Evolutionary conservation across 2,329 filamentous ascomycete species (phyloP).

Genomic region (Dactylonectria estremocensis): DNA sequence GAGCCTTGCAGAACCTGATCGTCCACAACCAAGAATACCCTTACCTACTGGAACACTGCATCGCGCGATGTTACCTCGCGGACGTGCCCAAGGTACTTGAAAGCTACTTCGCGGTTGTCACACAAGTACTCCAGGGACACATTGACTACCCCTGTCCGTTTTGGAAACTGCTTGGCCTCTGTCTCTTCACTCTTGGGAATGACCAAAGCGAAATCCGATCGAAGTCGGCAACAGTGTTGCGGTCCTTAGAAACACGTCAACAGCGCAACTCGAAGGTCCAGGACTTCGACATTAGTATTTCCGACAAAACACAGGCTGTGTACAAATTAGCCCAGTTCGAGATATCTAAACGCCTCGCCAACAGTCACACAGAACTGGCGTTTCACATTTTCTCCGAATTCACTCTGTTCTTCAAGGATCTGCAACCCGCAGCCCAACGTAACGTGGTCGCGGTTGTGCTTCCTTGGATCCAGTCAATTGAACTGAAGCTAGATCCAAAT

Average conservation of each 20-base stretch:
- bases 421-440: slow-evolving; percentile 86
- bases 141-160: slow-evolving; percentile 88
- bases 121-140: slow-evolving; percentile 86
- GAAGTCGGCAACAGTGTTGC: slow-evolving; percentile 86
- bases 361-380: slow-evolving; percentile 89
- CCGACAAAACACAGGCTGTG: slow-evolving; percentile 97
- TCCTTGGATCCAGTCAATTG: slow-evolving; percentile 96
- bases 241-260: slow-evolving; percentile 86
- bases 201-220: slow-evolving; percentile 91
- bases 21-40: slow-evolving; percentile 90
- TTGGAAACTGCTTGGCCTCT: slow-evolving; percentile 91
- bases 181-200: slow-evolving; percentile 93
- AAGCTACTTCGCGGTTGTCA: slow-evolving; percentile 95
- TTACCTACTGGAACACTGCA: slow-evolving; percentile 89
- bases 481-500: slow-evolving; percentile 91
- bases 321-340: slow-evolving; percentile 99
- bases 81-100: slow-evolving; percentile 87
- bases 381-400: slow-evolving; percentile 98
- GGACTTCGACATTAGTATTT: slow-evolving; percentile 98
- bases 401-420: slow-evolving; percentile 90
- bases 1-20: slow-evolving; percentile 91
- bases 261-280: slow-evolving; percentile 88
- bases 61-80: slow-evolving; percentile 90
- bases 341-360: slow-evolving; percentile 90
- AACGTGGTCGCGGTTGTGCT: slow-evolving; percentile 96